phyloP scores from a whole-genome alignment of 2,329 filamentous ascomycete species.

The Microdochium paspali region DNA sequence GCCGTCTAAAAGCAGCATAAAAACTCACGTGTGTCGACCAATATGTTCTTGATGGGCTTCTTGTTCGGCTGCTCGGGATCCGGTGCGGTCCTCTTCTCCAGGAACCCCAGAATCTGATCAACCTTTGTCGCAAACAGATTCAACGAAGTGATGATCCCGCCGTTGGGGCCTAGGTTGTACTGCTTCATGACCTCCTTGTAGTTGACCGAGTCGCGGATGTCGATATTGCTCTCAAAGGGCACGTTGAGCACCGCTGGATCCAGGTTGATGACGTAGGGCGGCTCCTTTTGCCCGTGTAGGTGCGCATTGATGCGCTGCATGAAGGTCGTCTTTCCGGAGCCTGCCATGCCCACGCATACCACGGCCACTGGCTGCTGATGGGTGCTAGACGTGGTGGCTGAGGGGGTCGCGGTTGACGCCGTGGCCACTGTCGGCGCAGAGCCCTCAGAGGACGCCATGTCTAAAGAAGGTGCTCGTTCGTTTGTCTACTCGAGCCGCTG shows the following conservation, averaged over 20 bases:
- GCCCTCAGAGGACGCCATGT: constrained; percentile 1
- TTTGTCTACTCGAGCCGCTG: not conserved
- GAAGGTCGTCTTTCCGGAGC: constrained; percentile 98
- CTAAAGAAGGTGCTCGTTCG: not conserved
- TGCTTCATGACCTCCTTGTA: constrained; percentile 99
- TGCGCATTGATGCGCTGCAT: constrained; percentile 97
- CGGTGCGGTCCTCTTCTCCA: constrained; percentile 78
- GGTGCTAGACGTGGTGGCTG: not conserved
- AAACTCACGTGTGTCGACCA: constrained; percentile 70
- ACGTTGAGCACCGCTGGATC: constrained; percentile 90
- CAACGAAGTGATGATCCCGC: constrained; percentile 87
- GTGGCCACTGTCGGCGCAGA: constrained; percentile 3
- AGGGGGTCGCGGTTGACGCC: constrained; percentile 3
- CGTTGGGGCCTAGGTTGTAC: constrained; percentile 95
- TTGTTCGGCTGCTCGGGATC: constrained; percentile 48
- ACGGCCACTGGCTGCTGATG: constrained; percentile 56
- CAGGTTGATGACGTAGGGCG: constrained; percentile 94
- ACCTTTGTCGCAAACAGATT: constrained; percentile 98
- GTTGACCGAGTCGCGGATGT: constrained; percentile 97
- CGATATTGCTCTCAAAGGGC: constrained; percentile 95
- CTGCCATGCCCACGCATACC: constrained; percentile 96
- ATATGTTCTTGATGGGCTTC: constrained; percentile 68
- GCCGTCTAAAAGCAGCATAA: not conserved
- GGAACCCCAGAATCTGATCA: constrained; percentile 79
- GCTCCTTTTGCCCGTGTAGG: constrained; percentile 68